phyloP scores from a whole-genome alignment of 768 basidiomycete genomes.

The Leccinum truebloodii region DNA sequence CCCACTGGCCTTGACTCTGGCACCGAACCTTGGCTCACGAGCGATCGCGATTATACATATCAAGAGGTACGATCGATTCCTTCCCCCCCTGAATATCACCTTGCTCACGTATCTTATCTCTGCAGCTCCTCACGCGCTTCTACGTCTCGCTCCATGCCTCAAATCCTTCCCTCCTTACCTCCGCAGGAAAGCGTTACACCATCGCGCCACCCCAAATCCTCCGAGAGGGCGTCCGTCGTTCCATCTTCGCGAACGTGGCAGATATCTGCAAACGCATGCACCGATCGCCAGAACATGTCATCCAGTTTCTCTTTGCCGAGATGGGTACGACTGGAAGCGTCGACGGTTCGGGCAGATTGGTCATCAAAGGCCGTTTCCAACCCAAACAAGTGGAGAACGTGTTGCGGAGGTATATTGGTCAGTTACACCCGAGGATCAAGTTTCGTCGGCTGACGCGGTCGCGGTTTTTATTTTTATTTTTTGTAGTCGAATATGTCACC shows the following conservation, averaged over 20 bases:
- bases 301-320: constrained; percentile 95
- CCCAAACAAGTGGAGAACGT: constrained; percentile 99
- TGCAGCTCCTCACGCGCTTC: constrained; percentile 88
- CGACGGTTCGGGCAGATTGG: constrained; percentile 86
- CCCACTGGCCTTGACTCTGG: constrained; percentile 69
- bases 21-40: constrained; percentile 86
- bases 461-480: background rate
- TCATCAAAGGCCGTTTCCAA: constrained; percentile 98
- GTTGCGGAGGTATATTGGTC: constrained; percentile 93
- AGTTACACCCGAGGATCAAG: constrained; percentile 28
- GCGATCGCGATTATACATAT: constrained; percentile 96
- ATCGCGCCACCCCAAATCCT: constrained; percentile 94
- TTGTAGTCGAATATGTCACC: constrained; percentile 92
- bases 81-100: background rate
- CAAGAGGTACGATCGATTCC: constrained; percentile 62
- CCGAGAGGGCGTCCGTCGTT: constrained; percentile 96
- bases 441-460: background rate
- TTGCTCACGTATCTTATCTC: background rate
- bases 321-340: constrained; percentile 97
- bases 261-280: constrained; percentile 99
- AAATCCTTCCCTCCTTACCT: constrained; percentile 86
- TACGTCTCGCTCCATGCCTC: constrained; percentile 89
- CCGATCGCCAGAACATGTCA: constrained; percentile 95
- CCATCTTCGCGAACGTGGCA: constrained; percentile 93
- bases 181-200: constrained; percentile 91